These are phyloP conservation scores for Penicillium frequentans DNA, from an alignment of 2,329 filamentous ascomycete species.

Conservation along the genomic window DNA sequence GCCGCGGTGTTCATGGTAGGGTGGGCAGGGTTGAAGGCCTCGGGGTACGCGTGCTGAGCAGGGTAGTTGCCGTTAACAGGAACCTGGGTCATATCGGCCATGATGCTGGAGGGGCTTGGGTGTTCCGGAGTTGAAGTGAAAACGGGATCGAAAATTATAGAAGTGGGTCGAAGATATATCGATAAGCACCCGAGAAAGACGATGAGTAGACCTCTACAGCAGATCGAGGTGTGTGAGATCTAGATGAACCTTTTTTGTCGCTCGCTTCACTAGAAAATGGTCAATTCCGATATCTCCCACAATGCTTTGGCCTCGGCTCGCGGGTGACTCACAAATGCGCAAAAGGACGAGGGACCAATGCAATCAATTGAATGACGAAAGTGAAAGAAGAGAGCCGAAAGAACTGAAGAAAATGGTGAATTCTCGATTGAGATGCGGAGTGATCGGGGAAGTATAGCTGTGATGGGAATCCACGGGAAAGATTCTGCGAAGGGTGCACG, in stretches of 20 bases:
- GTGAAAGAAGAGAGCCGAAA: constrained; percentile 13
- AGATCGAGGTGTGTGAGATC: constrained; percentile 15
- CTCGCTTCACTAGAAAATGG: constrained; percentile 24
- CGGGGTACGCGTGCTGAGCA: constrained; percentile 40
- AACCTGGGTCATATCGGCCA: constrained; percentile 43
- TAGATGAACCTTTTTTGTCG: constrained; percentile 16
- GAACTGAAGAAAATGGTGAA: constrained; percentile 8
- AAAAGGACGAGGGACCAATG: constrained; percentile 22
- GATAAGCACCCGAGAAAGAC: constrained; percentile 5
- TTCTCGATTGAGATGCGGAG: constrained; percentile 13
- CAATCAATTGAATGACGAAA: constrained; percentile 21
- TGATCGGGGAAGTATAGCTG: constrained; percentile 20
- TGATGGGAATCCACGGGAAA: constrained; percentile 15
- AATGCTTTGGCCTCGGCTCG: neutral
- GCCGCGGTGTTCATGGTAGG: constrained; percentile 36
- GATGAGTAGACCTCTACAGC: constrained; percentile 16
- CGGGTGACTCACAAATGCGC: constrained; percentile 31
- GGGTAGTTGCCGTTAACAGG: constrained; percentile 45
- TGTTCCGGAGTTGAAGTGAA: constrained; percentile 12
- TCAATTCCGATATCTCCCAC: constrained; percentile 18
- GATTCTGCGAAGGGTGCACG: constrained; percentile 27
- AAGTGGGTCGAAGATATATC: constrained; percentile 2
- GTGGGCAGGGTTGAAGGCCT: constrained; percentile 37
- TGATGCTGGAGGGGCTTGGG: constrained; percentile 21
- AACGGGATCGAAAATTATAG: constrained; percentile 14